Evolutionary conservation across 371 early-diverging fungal species (phyloP), one percentile per base, ranked within the genome.

Genomic region (Haplosporangium sp.): DNA sequence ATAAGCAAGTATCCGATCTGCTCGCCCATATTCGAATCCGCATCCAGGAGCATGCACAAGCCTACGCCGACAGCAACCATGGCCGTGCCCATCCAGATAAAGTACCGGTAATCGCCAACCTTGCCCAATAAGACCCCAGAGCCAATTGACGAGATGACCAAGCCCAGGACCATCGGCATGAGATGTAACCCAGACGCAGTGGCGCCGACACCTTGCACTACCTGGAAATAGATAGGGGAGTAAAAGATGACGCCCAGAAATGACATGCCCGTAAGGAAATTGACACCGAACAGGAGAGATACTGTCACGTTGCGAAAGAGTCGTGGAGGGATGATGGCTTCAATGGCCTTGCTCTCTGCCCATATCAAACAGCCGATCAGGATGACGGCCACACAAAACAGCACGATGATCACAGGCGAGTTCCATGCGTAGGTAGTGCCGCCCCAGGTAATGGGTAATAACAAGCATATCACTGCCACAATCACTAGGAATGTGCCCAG

Each of bases 201-300:
- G 1, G 92, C 85, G 8, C 84, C 67, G 3, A 79, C 62, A 48
- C 86, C 84, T 54, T 84, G 73, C 45, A 94, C 93, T 43, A 94
- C 88, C 67, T 92, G 93, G 82, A 93, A 93, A 81, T 91, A 96
- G 10, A 93, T 82, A 14, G 96, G 95, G 0, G 92, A 67, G 52
- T 87, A 91, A 67, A 86, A 90, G 52, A 91, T 79, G 8, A 83
- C 66, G 1, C 77, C 74, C 50, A 86, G 84, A 81, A 89, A 88
- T 18, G 76, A 75, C 54, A 86, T 77, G 18, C 91, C 88, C 29
- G 85, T 81, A 48, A 84, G 83, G 57, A 90, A 84, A 52, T 84
- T 85, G 20, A 83, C 75, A 14, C 75, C 51, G 56, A 85, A 67
- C 67, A 85, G 74, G 47, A 85, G 64, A 5, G 83, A 40, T 7